Evolutionary conservation across 345 rosid genomes (phyloP), one percentile per base, ranked within the genome.

Genomic region (Euphorbia peplus): DNA sequence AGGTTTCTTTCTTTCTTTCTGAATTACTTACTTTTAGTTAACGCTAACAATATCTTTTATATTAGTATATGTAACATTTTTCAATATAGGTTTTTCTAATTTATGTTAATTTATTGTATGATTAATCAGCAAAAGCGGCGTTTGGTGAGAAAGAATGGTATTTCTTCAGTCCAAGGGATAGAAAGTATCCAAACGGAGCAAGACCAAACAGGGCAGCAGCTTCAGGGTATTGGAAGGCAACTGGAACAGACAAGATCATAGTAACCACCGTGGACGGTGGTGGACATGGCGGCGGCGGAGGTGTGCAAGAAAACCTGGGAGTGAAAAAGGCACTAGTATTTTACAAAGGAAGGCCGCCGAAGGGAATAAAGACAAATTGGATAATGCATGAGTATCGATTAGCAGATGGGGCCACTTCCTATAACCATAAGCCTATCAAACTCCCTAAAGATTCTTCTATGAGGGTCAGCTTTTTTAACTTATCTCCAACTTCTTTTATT

Each of bases 111-210:
- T 15, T 59, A 39, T n/a, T n/a, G n/a, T n/a, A n/a, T 32, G 8
- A 18, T 41, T 10, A 32, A 42, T 9, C 83, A 95, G 99, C 48
- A 42, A 86, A 68, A 62, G 93, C 99, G 35, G 81, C 84, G 8
- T 90, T 86, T 66, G 95, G 99, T 0, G 99, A 95, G 90, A 95
- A 91, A 75, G 99, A 95, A 64, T 95, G 99, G 99, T 95, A 95
- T 71, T 93, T 93, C 76, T 93, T 93, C 85, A 93, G 92, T 71
- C 98, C 98, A 1, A 80, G 98, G 76, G 98, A 93, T 62, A 76
- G 98, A 11, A 95, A 95, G 87, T 95, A 95, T 79, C 99, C 99
- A 0, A 95, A 95, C 5, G 99, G 99, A 51, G 97, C 91, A 0
- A 67, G 99, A 76, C 99, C 99, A 3, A 95, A 95, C 83, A 87